Conservation (phyloP, 441 rosid species). For the Mallotus japonicus region DNA sequence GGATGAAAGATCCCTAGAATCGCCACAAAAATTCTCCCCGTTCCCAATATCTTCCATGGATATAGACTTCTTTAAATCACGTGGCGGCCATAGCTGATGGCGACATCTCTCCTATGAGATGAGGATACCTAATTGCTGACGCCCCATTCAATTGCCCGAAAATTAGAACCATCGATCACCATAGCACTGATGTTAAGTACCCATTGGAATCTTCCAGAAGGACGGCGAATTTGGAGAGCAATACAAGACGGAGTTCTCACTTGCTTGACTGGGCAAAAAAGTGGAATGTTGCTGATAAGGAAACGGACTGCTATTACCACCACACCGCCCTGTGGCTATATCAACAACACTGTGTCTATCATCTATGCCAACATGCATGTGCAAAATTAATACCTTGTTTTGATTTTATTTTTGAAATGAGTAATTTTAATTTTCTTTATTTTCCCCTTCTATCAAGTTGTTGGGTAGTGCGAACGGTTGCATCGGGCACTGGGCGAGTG, state of each 20-base stretch:
- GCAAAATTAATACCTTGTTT: no score
- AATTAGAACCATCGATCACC: constrained; percentile 49
- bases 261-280: constrained; percentile 12
- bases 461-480: no score
- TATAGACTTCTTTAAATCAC: constrained; percentile 29
- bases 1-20: constrained; percentile 39
- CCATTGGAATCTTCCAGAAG: constrained; percentile 76
- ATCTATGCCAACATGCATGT: no score
- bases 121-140: constrained; percentile 48
- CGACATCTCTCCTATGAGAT: constrained; percentile 37
- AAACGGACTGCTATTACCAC: constrained; percentile 43
- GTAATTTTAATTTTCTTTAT: no score
- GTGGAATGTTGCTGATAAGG: constrained; percentile 62
- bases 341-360: no score
- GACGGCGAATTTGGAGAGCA: constrained; percentile 81
- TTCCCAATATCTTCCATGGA: constrained; percentile 26
- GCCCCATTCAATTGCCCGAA: constrained; percentile 6
- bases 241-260: constrained; percentile 55
- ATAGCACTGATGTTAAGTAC: constrained; percentile 61
- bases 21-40: constrained; percentile 35
- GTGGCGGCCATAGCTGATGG: constrained; percentile 16
- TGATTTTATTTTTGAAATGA: no score
- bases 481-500: no score
- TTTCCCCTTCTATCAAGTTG: no score
- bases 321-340: no score